Conservation (phyloP, 2,329 filamentous ascomycete species). For the Mycosphaerella sp. region DNA sequence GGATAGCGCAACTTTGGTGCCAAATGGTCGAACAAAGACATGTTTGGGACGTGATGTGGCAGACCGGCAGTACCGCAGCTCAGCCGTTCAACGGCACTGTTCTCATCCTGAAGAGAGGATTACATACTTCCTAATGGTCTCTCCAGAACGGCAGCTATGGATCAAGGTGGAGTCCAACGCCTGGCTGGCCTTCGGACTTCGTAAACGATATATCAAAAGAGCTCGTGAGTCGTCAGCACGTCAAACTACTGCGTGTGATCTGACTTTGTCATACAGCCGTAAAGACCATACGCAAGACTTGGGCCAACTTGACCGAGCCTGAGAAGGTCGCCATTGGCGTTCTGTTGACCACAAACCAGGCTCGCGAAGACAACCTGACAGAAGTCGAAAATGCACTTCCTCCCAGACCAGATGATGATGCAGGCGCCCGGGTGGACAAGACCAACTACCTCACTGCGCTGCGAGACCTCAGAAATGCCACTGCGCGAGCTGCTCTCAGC, state of each 20-base stretch:
- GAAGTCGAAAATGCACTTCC: neutral
- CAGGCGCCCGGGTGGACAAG: neutral
- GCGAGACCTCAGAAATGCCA: neutral
- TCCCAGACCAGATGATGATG: neutral
- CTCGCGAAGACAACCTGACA: neutral
- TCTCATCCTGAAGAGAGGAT: no score
- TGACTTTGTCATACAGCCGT: neutral
- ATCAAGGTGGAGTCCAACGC: neutral
- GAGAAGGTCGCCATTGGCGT: neutral
- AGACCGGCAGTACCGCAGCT: no score
- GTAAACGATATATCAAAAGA: neutral
- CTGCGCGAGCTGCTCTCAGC: neutral
- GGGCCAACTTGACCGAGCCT: neutral
- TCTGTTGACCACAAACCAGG: neutral
- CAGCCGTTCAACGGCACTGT: no score
- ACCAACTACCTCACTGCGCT: neutral
- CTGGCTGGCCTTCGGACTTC: neutral
- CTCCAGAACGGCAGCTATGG: neutral
- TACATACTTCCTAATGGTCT: no score
- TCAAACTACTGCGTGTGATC: neutral
- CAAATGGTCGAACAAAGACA: no score
- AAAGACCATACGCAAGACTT: neutral
- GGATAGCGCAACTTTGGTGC: no score
- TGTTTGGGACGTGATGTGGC: no score
- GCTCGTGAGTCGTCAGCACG: neutral